Base-by-base conservation (phyloP, 352 stramenopile species). In the Hyphochytrium catenoides region DNA sequence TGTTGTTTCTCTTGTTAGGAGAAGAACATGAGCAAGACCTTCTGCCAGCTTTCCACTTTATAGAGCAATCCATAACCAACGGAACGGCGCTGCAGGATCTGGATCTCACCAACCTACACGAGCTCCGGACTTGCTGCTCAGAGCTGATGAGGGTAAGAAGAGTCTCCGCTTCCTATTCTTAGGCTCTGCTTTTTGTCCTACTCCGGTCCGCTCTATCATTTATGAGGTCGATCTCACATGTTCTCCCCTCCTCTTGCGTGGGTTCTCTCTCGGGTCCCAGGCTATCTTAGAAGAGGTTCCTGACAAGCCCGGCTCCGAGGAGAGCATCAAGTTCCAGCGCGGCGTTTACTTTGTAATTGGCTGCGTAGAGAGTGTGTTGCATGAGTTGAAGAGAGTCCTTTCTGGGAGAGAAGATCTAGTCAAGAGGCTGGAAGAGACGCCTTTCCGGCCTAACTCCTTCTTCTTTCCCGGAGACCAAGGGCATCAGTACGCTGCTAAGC, bases 261-360 rank as follows among this genome's bases (percentile, higher is more conserved):
- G n/a, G n/a, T n/a, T n/a, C n/a, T n/a, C n/a, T n/a, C n/a, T n/a
- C n/a, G n/a, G n/a, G n/a, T n/a, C n/a, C n/a, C n/a, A 51, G 18
- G 27, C 44, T n/a, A 51, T 51, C 25, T 7, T 51, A 2, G 44
- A 51, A 15, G n/a, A n/a, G n/a, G 34, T 45, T 8, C 44, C 44
- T 4, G n/a, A n/a, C n/a, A 30, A 33, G 14, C 35, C 24, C 12
- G 23, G 22, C 11, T 44, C 33, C 8, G 44, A 51, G 2, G 28
- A 29, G 19, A 46, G 19, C 8, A 47, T 51, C 17, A 45, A 46
- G n/a, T 51, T 51, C 17, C 42, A 50, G 24, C 39, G 44, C 19
- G 41, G 28, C 8, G 26, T 47, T 9, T 47, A 47, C 27, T 28
- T 33, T 11, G 41, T 47, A 11, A 45, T 37, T 12, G 41, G 44